Evolutionary conservation across 768 basidiomycete species (phyloP).

Genomic region (Mycena maculata): DNA sequence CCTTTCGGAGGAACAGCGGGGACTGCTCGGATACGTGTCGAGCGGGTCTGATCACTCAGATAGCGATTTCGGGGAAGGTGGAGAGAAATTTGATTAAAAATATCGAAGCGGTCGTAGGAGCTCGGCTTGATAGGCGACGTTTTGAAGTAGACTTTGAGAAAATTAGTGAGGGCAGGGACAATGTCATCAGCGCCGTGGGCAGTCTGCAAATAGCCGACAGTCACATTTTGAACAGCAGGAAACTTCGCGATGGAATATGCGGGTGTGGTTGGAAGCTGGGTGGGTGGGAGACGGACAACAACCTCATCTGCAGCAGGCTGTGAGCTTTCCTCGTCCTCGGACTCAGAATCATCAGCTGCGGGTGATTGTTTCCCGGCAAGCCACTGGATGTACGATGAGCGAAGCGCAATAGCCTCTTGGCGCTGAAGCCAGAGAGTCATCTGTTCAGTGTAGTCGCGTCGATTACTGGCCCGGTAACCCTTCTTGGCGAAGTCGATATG

Average conservation of each 20-base stretch:
- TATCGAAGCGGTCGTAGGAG: slow-evolving; percentile 2
- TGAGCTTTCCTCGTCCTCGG: background rate
- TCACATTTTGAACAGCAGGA: background rate
- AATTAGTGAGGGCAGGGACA: slow-evolving; percentile 17
- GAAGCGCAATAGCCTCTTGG: slow-evolving; percentile 40
- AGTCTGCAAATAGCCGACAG: background rate
- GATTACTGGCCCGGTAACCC: too few species aligned
- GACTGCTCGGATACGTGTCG: background rate
- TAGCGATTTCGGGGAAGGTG: slow-evolving; percentile 22
- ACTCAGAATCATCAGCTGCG: background rate
- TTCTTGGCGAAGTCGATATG: too few species aligned
- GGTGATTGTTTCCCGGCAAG: background rate
- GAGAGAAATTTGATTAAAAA: too few species aligned
- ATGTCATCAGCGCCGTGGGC: background rate
- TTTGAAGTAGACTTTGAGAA: slow-evolving; percentile 1
- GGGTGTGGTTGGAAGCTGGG: background rate
- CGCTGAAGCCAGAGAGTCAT: slow-evolving; percentile 46
- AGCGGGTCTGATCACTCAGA: background rate
- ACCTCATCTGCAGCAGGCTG: background rate
- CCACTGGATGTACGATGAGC: slow-evolving; percentile 40
- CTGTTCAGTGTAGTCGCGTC: slow-evolving; percentile 36
- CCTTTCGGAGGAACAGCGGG: background rate
- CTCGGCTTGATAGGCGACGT: background rate
- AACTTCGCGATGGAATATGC: slow-evolving; percentile 19
- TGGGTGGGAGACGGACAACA: background rate